Evolutionary conservation across 768 basidiomycete genomes (phyloP), one percentile per base, ranked within the genome.

Genomic region (Boletales sp.): DNA sequence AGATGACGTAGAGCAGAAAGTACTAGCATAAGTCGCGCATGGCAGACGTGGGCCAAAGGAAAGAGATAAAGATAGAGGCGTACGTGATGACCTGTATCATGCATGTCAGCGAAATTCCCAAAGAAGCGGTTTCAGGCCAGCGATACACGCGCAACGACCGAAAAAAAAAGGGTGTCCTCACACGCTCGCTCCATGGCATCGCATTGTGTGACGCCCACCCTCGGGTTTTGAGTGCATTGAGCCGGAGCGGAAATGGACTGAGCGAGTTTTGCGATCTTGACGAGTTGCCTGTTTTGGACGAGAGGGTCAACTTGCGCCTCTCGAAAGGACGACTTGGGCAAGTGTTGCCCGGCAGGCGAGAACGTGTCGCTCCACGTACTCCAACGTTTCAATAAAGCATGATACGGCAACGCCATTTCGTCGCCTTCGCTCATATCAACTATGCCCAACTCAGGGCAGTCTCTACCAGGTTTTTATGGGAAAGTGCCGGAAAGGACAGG

Each of bases 211-310:
- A 21, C 12, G 14, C 24, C 32, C 55, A 54, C 55, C 54, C 60
- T 36, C 38, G 43, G 43, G 40, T 41, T 40, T 38, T 40, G 29
- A 40, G 34, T 43, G 13, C 21, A 34, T 21, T 13, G 15, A 32
- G 19, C 8, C 14, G 29, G 40, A 14, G 36, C 60, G 60, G 59
- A 62, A 50, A 59, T 59, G 36, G 43, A 41, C 43, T 54, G 52
- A 39, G 41, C 40, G 45, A 50, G n/a, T 42, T 31, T 18, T 42
- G 36, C 45, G 53, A 55, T 52, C 56, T 43, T 55, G 8, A 50
- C 15, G 10, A 39, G 38, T 48, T 62, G 32, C 59, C 56, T 62
- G 38, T 55, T 60, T 59, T 2, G 40, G 55, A 31, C 17, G 11
- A 30, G 32, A 21, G 10, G 27, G n/a, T 18, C 19, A 43, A 35